A percentile compares a stretch with the other conserved stretches of the same genome.
These are phyloP conservation scores for Eucalyptus pauciflora DNA, from an alignment of 345 rosid species.

Conservation along the genomic window DNA sequence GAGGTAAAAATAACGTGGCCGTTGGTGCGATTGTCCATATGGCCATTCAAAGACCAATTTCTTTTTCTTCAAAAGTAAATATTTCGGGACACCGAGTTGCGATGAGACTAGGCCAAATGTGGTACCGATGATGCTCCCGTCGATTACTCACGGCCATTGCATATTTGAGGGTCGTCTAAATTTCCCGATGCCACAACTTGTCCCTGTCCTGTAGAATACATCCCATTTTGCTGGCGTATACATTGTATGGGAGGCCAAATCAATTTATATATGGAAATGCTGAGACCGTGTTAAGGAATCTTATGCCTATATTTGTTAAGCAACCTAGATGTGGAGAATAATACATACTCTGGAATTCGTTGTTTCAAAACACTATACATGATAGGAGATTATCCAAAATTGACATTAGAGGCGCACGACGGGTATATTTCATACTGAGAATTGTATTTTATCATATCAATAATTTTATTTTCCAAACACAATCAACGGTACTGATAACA, in stretches of 20 bases:
- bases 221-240: slow-evolving; percentile 33
- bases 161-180: too few species aligned
- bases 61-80: too few species aligned
- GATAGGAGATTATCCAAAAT: slow-evolving; percentile 79
- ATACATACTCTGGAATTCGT: slow-evolving; percentile 9
- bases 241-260: slow-evolving; percentile 75
- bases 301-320: slow-evolving; percentile 16
- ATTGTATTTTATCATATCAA: background rate
- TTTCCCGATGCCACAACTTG: too few species aligned
- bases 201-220: slow-evolving; percentile 38
- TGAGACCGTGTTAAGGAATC: slow-evolving; percentile 37
- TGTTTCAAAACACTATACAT: slow-evolving; percentile 48
- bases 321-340: background rate
- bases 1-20: too few species aligned
- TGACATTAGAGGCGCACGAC: slow-evolving; percentile 61
- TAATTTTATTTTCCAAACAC: background rate
- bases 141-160: too few species aligned
- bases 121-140: too few species aligned
- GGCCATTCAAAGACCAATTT: too few species aligned
- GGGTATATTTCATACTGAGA: slow-evolving; percentile 24
- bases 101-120: too few species aligned
- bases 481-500: background rate
- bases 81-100: rapidly evolving
- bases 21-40: too few species aligned
- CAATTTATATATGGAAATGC: slow-evolving; percentile 64